Evolutionary conservation across 495 filamentous ascomycete genomes (phyloP).

Genomic region (Haplographium delicatum): DNA sequence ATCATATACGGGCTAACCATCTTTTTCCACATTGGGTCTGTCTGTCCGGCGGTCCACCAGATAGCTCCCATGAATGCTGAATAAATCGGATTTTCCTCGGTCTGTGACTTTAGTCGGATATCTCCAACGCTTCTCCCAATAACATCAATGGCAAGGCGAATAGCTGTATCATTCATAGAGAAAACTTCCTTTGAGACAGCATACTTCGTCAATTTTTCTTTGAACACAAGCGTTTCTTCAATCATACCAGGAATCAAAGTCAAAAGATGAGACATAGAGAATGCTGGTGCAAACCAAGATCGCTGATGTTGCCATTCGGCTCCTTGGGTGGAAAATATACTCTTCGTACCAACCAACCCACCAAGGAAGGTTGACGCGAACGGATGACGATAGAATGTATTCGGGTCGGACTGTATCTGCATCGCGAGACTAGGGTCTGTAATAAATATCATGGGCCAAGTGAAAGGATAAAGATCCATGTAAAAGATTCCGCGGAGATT

Average conservation of each 20-base stretch:
- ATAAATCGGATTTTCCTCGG: neutral
- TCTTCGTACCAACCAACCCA: slow-evolving; percentile 25
- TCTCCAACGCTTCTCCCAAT: slow-evolving; percentile 31
- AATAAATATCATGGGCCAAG: slow-evolving; percentile 32
- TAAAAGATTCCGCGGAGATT: slow-evolving; percentile 16
- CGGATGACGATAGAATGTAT: slow-evolving; percentile 23
- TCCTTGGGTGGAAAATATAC: slow-evolving; percentile 29
- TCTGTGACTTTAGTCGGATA: slow-evolving; percentile 7
- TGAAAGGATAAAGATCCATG: slow-evolving; percentile 33
- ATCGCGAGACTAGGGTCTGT: slow-evolving; percentile 37
- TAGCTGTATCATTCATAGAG: slow-evolving; percentile 30
- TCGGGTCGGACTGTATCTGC: neutral
- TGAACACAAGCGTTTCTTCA: slow-evolving; percentile 27
- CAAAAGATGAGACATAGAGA: slow-evolving; percentile 28
- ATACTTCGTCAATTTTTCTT: slow-evolving; percentile 20
- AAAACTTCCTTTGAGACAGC: slow-evolving; percentile 28
- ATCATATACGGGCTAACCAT: neutral
- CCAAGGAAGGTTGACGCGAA: slow-evolving; percentile 14
- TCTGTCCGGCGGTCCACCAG: neutral
- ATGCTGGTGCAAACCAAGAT: slow-evolving; percentile 34
- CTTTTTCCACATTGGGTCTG: slow-evolving; percentile 11
- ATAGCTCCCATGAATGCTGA: neutral
- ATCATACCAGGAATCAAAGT: slow-evolving; percentile 31
- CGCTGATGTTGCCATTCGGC: slow-evolving; percentile 30
- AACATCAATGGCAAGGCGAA: slow-evolving; percentile 32